Evolutionary conservation across 208 protist species (phyloP), one percentile per base, ranked within the genome.

Genomic region (Acanthamoeba culbertsoni): DNA sequence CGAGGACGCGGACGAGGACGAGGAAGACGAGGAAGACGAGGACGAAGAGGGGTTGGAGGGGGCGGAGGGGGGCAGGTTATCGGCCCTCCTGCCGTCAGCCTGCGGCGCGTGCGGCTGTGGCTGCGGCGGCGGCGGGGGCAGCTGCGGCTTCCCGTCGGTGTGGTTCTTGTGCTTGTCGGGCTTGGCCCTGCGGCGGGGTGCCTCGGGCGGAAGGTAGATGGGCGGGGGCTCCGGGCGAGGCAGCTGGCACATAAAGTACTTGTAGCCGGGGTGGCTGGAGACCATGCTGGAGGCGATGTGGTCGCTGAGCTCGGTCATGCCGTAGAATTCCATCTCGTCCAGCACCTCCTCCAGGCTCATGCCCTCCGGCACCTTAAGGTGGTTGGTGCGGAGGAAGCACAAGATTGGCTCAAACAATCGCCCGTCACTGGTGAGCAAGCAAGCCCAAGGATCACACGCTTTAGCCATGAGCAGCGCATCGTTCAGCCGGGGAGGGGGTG

Each of bases 241-340:
- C 5, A 75, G 63, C 8, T 42, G 63, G 37, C 63, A 75, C 26
- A 75, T 40, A 23, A 75, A 75, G 63, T 42, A 75, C 63, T 75
- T 75, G 63, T 75, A 75, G 5, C 63, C 63, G 10, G 63, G 37
- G 37, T 75, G 63, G 37, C 37, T 37, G 63, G 63, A 37, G 26
- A 75, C 63, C 63, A 75, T 40, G 5, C 33, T 43, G 63, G 63
- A 75, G 37, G 63, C 63, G 37, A 75, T 75, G 63, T 75, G 63
- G 14, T 75, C 63, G 63, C 63, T 75, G 26, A 86, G 75, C 46
- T 48, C 40, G 14, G 46, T 48, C 75, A 86, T 86, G 46, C 75
- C 75, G 75, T 86, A 86, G 46, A 59, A 86, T n/a, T 86, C 75
- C 75, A 86, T 86, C 45, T 86, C 75, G 45, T 26, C 2, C 28